Evolutionary conservation across 2,329 filamentous ascomycete genomes (phyloP), one percentile per base, ranked within the genome.

Genomic region (Stemphylium vesicarium): DNA sequence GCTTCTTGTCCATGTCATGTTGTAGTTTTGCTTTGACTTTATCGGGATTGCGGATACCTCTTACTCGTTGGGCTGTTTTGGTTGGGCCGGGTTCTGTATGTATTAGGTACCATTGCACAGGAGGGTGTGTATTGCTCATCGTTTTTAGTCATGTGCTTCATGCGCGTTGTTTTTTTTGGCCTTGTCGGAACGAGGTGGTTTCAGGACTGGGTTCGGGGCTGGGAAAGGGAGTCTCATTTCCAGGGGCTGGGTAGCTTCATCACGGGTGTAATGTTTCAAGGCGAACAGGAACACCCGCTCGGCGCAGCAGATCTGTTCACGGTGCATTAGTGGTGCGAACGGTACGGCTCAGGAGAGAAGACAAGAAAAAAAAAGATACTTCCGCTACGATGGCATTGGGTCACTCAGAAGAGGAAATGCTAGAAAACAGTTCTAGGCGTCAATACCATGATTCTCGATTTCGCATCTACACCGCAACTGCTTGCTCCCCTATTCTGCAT

Each of bases 11-110:
- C 13, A 38, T 43, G 22, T 50, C 36, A 57, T 44, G 20, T 53
- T 48, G 39, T 43, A 26, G 41, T 32, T 49, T 50, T 35, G 42
- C 26, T 55, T 45, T 62, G 26, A 45, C 22, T 40, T 18, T 39
- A 9, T 44, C 20, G 29, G 50, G 56, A 59, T 39, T 54, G 69
- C 66, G 69, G 62, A 74, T 74, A 74, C 70, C 69, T 75, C 31
- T 45, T 55, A 50, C 33, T 45, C 54, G 24, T 69, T 68, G 62
- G 52, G 65, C 55, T 46, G 60, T 56, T 58, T 44, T 57, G 57
- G 56, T 35, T 39, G 50, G 43, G 13, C 40, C 29, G 20, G 15
- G 26, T 38, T 51, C 38, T 59, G 50, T 57, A 56, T 66, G 57
- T 65, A 68, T 65, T 53, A 59, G 62, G 64, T 67, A 67, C 32